Evolutionary conservation across 768 basidiomycete genomes (phyloP).

Genomic region (Agaricus sinodeliciosus): DNA sequence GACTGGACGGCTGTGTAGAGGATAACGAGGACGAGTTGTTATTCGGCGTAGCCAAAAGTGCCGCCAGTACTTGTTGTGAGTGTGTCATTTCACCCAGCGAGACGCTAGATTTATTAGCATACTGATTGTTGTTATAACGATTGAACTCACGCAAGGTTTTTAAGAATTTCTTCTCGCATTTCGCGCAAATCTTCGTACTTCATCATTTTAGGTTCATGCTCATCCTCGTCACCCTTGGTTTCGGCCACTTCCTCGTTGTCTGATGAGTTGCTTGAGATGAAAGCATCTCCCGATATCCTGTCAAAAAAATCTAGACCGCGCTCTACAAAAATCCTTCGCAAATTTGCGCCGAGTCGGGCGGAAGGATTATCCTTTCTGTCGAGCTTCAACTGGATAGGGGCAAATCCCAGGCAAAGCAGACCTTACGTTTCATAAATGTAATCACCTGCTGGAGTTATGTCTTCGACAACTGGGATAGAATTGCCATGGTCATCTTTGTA

Average conservation of each 20-base stretch:
- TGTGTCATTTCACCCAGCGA: conserved; percentile 77
- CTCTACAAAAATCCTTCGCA: conserved; percentile 66
- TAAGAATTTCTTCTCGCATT: conserved; percentile 67
- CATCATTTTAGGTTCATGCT: conserved; percentile 42
- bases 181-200: conserved; percentile 65
- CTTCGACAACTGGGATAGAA: conserved; percentile 52
- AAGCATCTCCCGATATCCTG: conserved; percentile 10
- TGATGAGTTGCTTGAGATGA: conserved; percentile 16
- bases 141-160: conserved; percentile 62
- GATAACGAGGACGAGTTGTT: not conserved
- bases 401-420: conserved; percentile 7
- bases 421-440: conserved; percentile 69
- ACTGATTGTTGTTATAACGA: not conserved
- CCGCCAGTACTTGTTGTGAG: conserved; percentile 62
- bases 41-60: conserved; percentile 38
- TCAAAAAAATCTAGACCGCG: conserved; percentile 76
- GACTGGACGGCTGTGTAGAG: conserved; percentile 9
- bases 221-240: conserved; percentile 18
- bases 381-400: conserved; percentile 8
- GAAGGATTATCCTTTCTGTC: conserved; percentile 49
- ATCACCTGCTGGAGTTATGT: conserved; percentile 66
- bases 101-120: conserved; percentile 35
- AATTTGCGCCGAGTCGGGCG: conserved; percentile 54
- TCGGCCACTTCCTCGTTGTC: conserved; percentile 18
- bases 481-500: conserved; percentile 75